A percentile compares a stretch with the other conserved stretches of the same genome.
Evolutionary conservation across 225 moss, liverwort and hornwort species (phyloP).

Genomic region (Physcomitrellopsis africana): DNA sequence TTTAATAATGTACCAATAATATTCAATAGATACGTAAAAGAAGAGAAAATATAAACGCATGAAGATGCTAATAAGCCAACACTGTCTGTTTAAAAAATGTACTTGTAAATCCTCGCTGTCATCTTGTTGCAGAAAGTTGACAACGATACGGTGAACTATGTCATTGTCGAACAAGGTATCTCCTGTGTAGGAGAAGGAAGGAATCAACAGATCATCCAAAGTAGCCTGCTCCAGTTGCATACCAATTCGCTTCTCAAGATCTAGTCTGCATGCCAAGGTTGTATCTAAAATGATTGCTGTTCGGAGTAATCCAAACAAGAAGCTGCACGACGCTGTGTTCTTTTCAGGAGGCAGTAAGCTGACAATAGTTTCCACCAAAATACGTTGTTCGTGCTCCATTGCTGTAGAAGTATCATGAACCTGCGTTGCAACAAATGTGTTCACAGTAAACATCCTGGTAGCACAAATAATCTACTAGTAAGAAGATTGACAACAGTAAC

Average conservation of each 20-base stretch:
- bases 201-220: constrained; percentile 91
- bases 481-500: not conserved
- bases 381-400: constrained; percentile 96
- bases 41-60: not conserved
- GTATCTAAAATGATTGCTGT: constrained; percentile 97
- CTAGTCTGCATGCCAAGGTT: constrained; percentile 91
- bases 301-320: constrained; percentile 83
- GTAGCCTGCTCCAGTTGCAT: constrained; percentile 97
- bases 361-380: constrained; percentile 95
- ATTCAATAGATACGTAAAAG: not conserved
- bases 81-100: constrained; percentile 9
- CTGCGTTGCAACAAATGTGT: constrained; percentile 36
- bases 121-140: constrained; percentile 92
- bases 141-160: constrained; percentile 90
- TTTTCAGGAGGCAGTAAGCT: constrained; percentile 89
- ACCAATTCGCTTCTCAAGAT: constrained; percentile 93
- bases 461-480: not conserved
- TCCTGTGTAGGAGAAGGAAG: constrained; percentile 95
- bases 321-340: constrained; percentile 89
- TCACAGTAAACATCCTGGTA: not conserved
- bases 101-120: constrained; percentile 86
- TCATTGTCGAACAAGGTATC: constrained; percentile 99
- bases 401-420: constrained; percentile 83
- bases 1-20: not conserved
- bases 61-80: not conserved